A percentile compares a stretch with the other conserved stretches of the same genome.
These are phyloP conservation scores for Neofusicoccum laricinum DNA, from an alignment of 2,329 filamentous ascomycete species.

Conservation along the genomic window DNA sequence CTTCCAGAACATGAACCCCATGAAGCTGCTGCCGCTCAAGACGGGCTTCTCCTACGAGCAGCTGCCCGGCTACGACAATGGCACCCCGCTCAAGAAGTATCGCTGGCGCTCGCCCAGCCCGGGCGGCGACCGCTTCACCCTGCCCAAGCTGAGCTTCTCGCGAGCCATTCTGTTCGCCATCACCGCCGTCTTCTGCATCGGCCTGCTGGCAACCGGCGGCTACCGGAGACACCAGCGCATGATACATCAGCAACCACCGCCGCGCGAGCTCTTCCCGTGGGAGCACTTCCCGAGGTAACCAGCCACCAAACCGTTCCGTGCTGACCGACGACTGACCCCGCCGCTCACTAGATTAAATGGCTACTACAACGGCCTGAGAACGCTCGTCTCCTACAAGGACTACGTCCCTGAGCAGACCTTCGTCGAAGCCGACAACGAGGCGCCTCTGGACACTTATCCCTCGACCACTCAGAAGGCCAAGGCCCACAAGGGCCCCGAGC, in stretches of 20 bases:
- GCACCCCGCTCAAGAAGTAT: slow-evolving; percentile 33
- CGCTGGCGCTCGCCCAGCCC: slow-evolving; percentile 39
- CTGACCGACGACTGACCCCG: neutral
- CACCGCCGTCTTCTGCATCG: slow-evolving; percentile 39
- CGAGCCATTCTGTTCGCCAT: slow-evolving; percentile 41
- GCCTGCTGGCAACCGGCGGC: slow-evolving; percentile 42
- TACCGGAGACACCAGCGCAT: slow-evolving; percentile 34
- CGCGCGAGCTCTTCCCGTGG: slow-evolving; percentile 42
- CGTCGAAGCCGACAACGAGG: slow-evolving; percentile 38
- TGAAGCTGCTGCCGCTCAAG: slow-evolving; percentile 41
- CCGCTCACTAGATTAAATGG: slow-evolving; percentile 38
- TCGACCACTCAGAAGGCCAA: slow-evolving; percentile 15
- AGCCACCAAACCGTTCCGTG: neutral
- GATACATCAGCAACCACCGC: slow-evolving; percentile 17
- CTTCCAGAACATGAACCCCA: slow-evolving; percentile 43
- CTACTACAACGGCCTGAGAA: slow-evolving; percentile 49
- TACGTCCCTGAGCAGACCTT: slow-evolving; percentile 44
- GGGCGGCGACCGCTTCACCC: slow-evolving; percentile 22
- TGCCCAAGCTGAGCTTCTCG: slow-evolving; percentile 35
- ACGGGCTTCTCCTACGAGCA: slow-evolving; percentile 47
- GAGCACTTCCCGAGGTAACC: slow-evolving; percentile 42
- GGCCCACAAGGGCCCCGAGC: slow-evolving; percentile 26
- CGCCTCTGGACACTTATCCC: slow-evolving; percentile 37
- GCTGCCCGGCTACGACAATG: slow-evolving; percentile 40
- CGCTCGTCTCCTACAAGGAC: slow-evolving; percentile 42